phyloP scores from a whole-genome alignment of 2,329 filamentous ascomycete species.

The Aplosporella prunicola region DNA sequence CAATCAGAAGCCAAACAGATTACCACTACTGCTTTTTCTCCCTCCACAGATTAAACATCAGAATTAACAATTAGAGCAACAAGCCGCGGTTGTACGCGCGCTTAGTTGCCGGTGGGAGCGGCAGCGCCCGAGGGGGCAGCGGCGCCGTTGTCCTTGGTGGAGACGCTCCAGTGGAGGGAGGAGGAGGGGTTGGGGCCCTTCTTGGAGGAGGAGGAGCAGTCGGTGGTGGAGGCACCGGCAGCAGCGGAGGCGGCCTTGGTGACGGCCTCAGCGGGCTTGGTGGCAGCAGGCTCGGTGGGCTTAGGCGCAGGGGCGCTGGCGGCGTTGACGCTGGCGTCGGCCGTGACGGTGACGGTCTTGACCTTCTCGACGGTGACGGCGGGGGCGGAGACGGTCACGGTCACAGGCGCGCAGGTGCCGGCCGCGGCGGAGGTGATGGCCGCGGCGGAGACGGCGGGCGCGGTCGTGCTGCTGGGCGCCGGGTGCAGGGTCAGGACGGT shows the following conservation, averaged over 20 bases:
- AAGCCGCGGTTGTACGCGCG: too few relatives aligned
- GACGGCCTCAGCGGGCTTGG: neutral
- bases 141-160: too few relatives aligned
- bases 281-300: neutral
- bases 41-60: too few relatives aligned
- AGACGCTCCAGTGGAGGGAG: slow-evolving; percentile 1
- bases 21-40: too few relatives aligned
- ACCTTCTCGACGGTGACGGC: neutral
- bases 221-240: neutral
- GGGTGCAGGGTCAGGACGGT: slow-evolving; percentile 4
- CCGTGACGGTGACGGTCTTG: neutral
- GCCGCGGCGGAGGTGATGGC: neutral
- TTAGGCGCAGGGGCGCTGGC: too few relatives aligned
- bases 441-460: neutral
- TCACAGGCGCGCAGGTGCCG: neutral
- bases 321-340: neutral
- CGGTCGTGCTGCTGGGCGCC: neutral
- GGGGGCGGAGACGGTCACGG: neutral
- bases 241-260: neutral
- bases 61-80: too few relatives aligned
- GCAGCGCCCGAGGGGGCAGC: too few relatives aligned
- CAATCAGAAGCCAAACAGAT: too few relatives aligned
- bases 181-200: neutral
- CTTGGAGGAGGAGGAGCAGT: too few relatives aligned
- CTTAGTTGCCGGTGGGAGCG: too few relatives aligned